Evolutionary conservation across 169 alveolate species (phyloP).

Genomic region (Eimeria maxima): DNA sequence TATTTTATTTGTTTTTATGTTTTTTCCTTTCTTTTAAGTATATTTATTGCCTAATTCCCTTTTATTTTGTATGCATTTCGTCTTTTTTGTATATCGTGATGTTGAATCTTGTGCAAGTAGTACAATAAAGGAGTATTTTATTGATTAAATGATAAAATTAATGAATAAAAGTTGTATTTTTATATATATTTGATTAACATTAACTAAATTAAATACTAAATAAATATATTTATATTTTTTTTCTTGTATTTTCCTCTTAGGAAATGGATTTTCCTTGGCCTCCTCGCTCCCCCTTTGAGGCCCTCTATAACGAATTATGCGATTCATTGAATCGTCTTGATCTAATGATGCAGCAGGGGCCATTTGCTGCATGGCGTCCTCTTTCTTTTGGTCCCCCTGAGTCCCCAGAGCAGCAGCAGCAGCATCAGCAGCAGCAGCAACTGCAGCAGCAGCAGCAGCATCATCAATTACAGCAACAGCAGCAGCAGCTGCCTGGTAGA

Average conservation of each 20-base stretch:
- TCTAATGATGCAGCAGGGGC: constrained; percentile 26
- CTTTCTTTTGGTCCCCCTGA: too few relatives aligned
- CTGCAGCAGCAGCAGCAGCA: constrained; percentile 42
- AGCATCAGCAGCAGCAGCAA: neutral
- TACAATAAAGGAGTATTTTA: too few relatives aligned
- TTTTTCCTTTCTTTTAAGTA: too few relatives aligned
- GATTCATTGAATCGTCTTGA: neutral
- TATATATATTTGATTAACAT: too few relatives aligned
- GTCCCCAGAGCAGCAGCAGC: neutral
- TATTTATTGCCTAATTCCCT: too few relatives aligned
- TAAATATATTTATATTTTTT: neutral
- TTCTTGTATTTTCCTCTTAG: neutral
- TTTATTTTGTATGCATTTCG: too few relatives aligned
- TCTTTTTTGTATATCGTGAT: too few relatives aligned
- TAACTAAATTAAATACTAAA: too few relatives aligned
- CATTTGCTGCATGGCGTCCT: neutral
- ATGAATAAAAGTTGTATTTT: too few relatives aligned
- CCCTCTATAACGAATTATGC: neutral
- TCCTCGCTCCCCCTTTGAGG: constrained; percentile 45
- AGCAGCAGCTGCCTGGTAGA: neutral
- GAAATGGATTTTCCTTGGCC: neutral
- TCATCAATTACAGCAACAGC: neutral
- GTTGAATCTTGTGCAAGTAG: too few relatives aligned
- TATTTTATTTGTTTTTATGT: too few relatives aligned
- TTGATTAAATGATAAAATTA: too few relatives aligned